Base-by-base conservation (phyloP, 2,329 filamentous ascomycete species). In the Fusarium longipes region DNA sequence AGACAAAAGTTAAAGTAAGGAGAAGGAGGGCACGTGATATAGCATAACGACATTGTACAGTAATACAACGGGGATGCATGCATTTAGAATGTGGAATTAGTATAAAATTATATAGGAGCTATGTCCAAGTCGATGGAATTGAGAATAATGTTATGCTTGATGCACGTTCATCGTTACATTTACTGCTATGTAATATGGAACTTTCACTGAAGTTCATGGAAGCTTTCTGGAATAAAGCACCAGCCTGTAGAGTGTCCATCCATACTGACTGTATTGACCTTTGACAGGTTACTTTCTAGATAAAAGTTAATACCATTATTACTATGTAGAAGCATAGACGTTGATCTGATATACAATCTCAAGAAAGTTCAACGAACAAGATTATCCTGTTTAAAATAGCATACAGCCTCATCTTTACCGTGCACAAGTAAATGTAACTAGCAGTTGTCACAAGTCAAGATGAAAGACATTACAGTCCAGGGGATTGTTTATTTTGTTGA, bases 1-100 rank as follows among this genome's bases (percentile, higher is more conserved):
- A 48, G 32, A 48, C 45, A 48, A 48, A 17, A 36, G 64, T 58
- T 56, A 49, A 43, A 57, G 50, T 39, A 57, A 40, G 48, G 44
- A 55, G 49, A 38, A 38, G 11, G 45, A 42, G 42, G 20, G 36
- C 29, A 33, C 40, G 24, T 29, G 38, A 52, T 42, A 18, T 8
- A 4, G 9, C 32, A 36, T 48, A 48, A 33, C 20, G 45, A 48
- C 32, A 48, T 18, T 25, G 39, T 25, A 43, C 12, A 15, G 39
- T 43, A 15, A 24, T 43, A 43, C 17, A 48, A 38, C 30, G 45
- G 30, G 20, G 20, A 8, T 42, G 45, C 22, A 27, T 48, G 45
- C 32, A 38, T 48, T 38, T 36, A 15, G n/a, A 48, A 14, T 35
- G 32, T 48, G n/a, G 45, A 20, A 36, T 48, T 17, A 36, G 45